Evolutionary conservation across 208 protist genomes (phyloP).

Genomic region (Angomonas desouzai): DNA sequence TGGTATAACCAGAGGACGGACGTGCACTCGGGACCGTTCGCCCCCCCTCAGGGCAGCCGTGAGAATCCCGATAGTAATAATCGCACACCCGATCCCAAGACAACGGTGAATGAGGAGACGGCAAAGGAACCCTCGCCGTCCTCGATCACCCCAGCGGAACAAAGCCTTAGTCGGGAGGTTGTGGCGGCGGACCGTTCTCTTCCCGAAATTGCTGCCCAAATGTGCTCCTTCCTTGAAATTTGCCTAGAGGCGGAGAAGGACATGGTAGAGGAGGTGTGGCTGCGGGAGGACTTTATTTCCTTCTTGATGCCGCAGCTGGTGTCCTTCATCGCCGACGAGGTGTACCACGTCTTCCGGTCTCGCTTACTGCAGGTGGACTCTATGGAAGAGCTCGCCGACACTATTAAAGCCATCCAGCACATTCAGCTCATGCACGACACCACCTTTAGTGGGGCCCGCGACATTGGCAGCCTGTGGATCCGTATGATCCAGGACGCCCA

Average conservation of each 20-base stretch:
- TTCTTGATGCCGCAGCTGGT: constrained; percentile 55
- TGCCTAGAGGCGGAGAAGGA: constrained; percentile 43
- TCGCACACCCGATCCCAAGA: too few species aligned
- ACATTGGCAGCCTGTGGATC: constrained; percentile 50
- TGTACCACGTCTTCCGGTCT: constrained; percentile 81
- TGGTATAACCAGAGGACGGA: constrained; percentile 19
- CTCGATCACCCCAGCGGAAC: neutral
- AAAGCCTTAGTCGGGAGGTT: neutral
- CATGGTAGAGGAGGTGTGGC: constrained; percentile 67
- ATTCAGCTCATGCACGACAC: constrained; percentile 6
- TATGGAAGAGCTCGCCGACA: constrained; percentile 58
- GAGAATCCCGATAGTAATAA: too few species aligned
- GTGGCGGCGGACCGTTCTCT: constrained; percentile 16
- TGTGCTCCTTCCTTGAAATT: constrained; percentile 55
- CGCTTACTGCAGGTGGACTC: constrained; percentile 73
- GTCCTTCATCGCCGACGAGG: constrained; percentile 51
- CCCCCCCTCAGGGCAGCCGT: constrained; percentile 20
- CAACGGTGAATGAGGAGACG: neutral
- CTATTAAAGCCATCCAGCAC: constrained; percentile 65
- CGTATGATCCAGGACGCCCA: constrained; percentile 87
- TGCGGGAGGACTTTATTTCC: constrained; percentile 64
- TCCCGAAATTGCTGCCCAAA: constrained; percentile 47
- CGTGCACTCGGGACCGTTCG: neutral
- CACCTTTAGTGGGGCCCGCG: constrained; percentile 17
- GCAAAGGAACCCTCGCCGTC: neutral